phyloP scores from a whole-genome alignment of 202 grass and related monocot genomes.

The Dendrocalamus latiflorus region DNA sequence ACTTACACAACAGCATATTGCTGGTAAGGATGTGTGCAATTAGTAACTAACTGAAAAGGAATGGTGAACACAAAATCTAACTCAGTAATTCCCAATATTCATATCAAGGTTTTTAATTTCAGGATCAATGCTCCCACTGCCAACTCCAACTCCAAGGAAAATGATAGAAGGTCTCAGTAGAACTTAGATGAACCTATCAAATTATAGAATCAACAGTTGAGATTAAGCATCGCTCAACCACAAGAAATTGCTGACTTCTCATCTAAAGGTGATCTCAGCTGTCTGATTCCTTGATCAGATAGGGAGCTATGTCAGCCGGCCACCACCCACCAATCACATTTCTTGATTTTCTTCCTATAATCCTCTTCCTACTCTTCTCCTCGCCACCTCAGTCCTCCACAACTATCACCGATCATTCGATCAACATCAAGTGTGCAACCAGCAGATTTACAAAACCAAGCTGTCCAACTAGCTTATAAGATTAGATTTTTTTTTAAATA shows the following conservation, averaged over 20 bases:
- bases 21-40: not conserved
- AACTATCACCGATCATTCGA: not conserved
- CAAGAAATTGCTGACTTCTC: not conserved
- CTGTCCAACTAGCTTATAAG: too few species aligned
- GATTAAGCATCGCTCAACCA: slow-evolving; percentile 3
- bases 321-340: not conserved
- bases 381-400: not conserved
- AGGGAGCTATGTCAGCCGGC: not conserved
- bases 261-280: not conserved
- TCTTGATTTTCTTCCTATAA: not conserved
- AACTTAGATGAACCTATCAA: not conserved
- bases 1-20: not conserved
- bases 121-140: not conserved
- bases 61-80: not conserved
- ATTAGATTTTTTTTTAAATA: too few species aligned
- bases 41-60: not conserved
- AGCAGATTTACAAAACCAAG: too few species aligned
- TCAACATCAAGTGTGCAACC: too few species aligned
- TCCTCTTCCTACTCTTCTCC: not conserved
- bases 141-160: not conserved
- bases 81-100: not conserved
- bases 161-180: too few species aligned
- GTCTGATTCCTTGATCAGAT: too few species aligned
- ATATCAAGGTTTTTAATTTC: not conserved
- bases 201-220: not conserved